Evolutionary conservation across 108 stramenopile species (phyloP), one percentile per base, ranked within the genome.

Genomic region (Cyclotella sp.): DNA sequence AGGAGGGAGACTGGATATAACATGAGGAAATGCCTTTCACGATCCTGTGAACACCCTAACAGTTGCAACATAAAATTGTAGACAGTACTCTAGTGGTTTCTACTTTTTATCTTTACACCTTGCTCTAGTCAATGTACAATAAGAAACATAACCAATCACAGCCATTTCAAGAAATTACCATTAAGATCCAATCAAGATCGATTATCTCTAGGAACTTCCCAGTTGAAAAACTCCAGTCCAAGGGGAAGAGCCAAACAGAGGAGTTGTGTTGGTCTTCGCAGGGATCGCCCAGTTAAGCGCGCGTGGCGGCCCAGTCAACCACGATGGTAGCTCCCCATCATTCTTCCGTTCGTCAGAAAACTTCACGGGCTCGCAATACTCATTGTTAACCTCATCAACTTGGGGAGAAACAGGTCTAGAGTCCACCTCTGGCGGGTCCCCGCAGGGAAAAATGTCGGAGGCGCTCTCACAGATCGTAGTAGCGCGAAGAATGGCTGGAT

Each of bases 361-460:
- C 13, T 11, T 21, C 30, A 19, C 60, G 3, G 12, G 14, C 30
- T 13, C 60, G 13, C 10, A 11, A 12, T 39, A 12, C 1, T 61
- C 44, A 4, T 21, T 0, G 22, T 26, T 11, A 4, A 26, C 19
- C 16, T 51, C 19, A 51, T 16, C 19, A 3, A 3, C 19, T 9
- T 26, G 42, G 4, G 63, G 63, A 39, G 69, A 41, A 41, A 16
- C n/a, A 34, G 53, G 45, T 42, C 54, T 34, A 15, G 53, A 54
- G 3, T 70, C 69, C 53, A 70, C 55, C 41, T 70, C 69, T 26
- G 69, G 69, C n/a, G 69, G 69, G 22, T 70, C 69, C 14, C 54
- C 69, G 45, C 55, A 70, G n/a, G 49, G 49, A 12, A 54, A 57
- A 3, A 54, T 70, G 39, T 45, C 63, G 21, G 63, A 64, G 44